phyloP scores from a whole-genome alignment of 169 alveolate genomes.

The Babesia ovata region DNA sequence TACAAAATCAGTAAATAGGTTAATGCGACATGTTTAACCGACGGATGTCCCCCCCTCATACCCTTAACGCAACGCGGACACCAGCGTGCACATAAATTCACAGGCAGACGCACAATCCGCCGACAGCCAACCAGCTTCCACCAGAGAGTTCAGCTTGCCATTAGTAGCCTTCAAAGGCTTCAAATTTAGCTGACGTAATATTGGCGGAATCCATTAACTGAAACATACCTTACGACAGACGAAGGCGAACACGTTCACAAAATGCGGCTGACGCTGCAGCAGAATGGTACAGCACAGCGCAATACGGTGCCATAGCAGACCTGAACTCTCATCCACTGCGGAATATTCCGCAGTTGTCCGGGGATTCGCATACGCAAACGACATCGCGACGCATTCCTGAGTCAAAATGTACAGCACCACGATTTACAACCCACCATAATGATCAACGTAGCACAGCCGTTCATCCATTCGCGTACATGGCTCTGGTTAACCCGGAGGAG shows the following conservation, averaged over 20 bases:
- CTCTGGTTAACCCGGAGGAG: constrained; percentile 41
- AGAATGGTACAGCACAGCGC: constrained; percentile 17
- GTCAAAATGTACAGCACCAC: too few relatives aligned
- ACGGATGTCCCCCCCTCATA: background rate
- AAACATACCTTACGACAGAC: constrained; percentile 44
- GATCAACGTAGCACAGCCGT: background rate
- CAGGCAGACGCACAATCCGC: constrained; percentile 29
- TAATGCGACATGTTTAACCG: background rate
- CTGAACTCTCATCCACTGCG: background rate
- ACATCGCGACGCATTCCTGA: constrained; percentile 35
- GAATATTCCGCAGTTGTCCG: background rate
- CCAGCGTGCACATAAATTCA: constrained; percentile 50
- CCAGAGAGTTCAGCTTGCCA: background rate
- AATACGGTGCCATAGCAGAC: constrained; percentile 10
- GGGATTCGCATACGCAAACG: constrained; percentile 44
- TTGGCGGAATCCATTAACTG: background rate
- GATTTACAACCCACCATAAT: constrained; percentile 25
- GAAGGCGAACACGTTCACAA: constrained; percentile 30
- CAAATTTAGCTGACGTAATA: constrained; percentile 8
- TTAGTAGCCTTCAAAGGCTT: background rate
- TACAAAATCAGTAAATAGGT: background rate
- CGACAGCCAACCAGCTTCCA: constrained; percentile 32
- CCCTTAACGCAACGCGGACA: constrained; percentile 14
- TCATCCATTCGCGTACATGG: constrained; percentile 14
- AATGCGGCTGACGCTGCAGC: constrained; percentile 39